Conservation (phyloP, 192 early-diverging fungal genomes). For the Entomortierella lignicola region DNA sequence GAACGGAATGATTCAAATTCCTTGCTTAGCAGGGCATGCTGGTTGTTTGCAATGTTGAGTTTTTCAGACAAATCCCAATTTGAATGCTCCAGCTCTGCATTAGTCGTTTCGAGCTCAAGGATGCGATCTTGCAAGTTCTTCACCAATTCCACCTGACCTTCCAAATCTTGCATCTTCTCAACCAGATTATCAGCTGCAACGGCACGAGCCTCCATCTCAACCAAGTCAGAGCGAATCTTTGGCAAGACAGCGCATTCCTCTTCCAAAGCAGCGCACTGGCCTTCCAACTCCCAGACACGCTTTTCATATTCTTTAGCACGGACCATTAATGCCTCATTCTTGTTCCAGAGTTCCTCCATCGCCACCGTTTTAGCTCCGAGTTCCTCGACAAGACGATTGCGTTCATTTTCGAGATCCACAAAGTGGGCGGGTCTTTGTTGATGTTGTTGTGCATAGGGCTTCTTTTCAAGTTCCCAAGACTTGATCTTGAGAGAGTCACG, state of each 20-base stretch:
- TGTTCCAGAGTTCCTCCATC: slow-evolving; percentile 50
- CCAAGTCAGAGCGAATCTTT: slow-evolving; percentile 31
- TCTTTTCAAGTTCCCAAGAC: slow-evolving; percentile 47
- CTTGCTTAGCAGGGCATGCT: slow-evolving; percentile 39
- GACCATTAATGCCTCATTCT: slow-evolving; percentile 46
- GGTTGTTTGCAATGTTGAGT: slow-evolving; percentile 51
- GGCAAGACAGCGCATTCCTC: slow-evolving; percentile 31
- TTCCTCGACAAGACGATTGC: slow-evolving; percentile 44
- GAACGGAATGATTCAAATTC: slow-evolving; percentile 45
- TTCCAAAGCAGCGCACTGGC: slow-evolving; percentile 39
- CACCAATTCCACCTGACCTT: slow-evolving; percentile 38
- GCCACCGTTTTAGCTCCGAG: slow-evolving; percentile 44
- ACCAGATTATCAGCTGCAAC: slow-evolving; percentile 34
- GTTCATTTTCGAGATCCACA: slow-evolving; percentile 49
- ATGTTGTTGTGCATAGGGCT: slow-evolving; percentile 31
- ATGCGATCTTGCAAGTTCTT: slow-evolving; percentile 48
- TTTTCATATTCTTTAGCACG: slow-evolving; percentile 51
- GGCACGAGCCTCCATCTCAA: slow-evolving; percentile 46
- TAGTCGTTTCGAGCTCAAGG: slow-evolving; percentile 48
- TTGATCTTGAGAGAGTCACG: slow-evolving; percentile 48
- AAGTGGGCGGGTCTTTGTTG: slow-evolving; percentile 42
- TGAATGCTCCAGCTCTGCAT: slow-evolving; percentile 47
- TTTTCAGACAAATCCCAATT: slow-evolving; percentile 50
- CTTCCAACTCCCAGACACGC: slow-evolving; percentile 50
- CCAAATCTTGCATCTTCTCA: slow-evolving; percentile 48